Evolutionary conservation across 345 rosid species (phyloP).

Genomic region (Syzygium aqueum): DNA sequence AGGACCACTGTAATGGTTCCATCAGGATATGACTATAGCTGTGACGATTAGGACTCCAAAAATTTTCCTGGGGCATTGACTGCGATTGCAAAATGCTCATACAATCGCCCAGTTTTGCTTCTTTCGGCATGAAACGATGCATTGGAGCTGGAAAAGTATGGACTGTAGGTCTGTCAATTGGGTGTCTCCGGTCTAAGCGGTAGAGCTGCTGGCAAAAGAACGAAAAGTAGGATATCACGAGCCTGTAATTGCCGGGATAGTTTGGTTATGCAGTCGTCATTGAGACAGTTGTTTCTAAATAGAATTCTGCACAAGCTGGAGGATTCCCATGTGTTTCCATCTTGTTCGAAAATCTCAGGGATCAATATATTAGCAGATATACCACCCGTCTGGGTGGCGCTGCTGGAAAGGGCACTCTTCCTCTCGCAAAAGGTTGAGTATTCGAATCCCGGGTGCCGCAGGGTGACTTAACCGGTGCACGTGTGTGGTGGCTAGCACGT

Average conservation of each 20-base stretch:
- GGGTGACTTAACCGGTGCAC: no score
- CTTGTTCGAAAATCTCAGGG: neutral
- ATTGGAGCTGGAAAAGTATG: neutral
- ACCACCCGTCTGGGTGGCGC: no score
- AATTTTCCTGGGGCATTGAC: neutral
- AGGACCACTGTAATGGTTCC: no score
- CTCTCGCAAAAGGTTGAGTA: no score
- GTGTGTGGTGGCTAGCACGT: no score
- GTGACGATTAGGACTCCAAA: neutral
- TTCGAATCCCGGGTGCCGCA: no score
- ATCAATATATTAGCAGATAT: neutral
- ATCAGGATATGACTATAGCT: neutral
- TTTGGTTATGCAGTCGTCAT: neutral
- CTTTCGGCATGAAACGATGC: neutral
- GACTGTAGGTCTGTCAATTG: no score
- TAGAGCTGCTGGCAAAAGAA: neutral
- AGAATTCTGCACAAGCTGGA: neutral
- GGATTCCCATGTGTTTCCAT: neutral
- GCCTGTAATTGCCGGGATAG: neutral
- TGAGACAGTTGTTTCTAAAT: neutral
- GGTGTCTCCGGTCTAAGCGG: no score
- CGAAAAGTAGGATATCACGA: neutral
- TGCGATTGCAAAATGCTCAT: neutral
- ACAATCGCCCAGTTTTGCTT: neutral
- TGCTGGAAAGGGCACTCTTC: no score